phyloP scores from a whole-genome alignment of 2,329 filamentous ascomycete species.

The Akanthomyces lecanii region DNA sequence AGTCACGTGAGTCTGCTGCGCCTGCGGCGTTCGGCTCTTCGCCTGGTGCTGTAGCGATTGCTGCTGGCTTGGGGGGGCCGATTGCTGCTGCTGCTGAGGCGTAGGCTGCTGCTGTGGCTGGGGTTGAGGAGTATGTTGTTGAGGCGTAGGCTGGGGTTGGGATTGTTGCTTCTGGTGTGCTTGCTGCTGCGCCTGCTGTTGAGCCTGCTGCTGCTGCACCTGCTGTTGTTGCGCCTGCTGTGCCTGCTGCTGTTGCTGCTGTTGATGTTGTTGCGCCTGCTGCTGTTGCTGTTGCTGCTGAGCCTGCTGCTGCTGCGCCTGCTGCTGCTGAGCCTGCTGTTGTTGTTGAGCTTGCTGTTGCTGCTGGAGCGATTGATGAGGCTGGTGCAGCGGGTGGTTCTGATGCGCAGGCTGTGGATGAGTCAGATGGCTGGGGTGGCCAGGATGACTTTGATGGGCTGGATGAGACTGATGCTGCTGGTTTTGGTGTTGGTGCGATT shows the following conservation, averaged over 20 bases:
- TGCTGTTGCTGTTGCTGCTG: slow-evolving; percentile 28
- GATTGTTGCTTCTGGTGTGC: slow-evolving; percentile 28
- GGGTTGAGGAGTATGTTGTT: slow-evolving; percentile 17
- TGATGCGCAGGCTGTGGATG: slow-evolving; percentile 25
- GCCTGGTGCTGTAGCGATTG: slow-evolving; percentile 16
- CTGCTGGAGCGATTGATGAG: slow-evolving; percentile 23
- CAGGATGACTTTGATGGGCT: slow-evolving; percentile 4
- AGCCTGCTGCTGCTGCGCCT: slow-evolving; percentile 26
- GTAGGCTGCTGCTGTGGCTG: slow-evolving; percentile 24
- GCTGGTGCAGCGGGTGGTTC: slow-evolving; percentile 25
- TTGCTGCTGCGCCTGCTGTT: slow-evolving; percentile 26
- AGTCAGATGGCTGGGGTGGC: slow-evolving; percentile 22
- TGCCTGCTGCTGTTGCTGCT: slow-evolving; percentile 29
- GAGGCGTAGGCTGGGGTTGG: slow-evolving; percentile 24
- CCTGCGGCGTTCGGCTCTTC: slow-evolving; percentile 10
- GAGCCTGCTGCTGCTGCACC: slow-evolving; percentile 29
- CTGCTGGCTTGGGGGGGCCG: slow-evolving; percentile 19
- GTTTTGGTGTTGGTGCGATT: slow-evolving; percentile 19
- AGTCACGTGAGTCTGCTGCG: slow-evolving; percentile 15
- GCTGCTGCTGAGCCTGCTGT: slow-evolving; percentile 31
- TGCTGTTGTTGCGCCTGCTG: slow-evolving; percentile 29
- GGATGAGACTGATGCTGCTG: slow-evolving; percentile 26
- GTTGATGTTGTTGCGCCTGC: slow-evolving; percentile 30
- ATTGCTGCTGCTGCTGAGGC: slow-evolving; percentile 26
- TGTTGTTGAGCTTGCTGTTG: slow-evolving; percentile 33